These are phyloP conservation scores for Boletus vinaceobasis DNA, from an alignment of 768 basidiomycete species.

Conservation along the genomic window DNA sequence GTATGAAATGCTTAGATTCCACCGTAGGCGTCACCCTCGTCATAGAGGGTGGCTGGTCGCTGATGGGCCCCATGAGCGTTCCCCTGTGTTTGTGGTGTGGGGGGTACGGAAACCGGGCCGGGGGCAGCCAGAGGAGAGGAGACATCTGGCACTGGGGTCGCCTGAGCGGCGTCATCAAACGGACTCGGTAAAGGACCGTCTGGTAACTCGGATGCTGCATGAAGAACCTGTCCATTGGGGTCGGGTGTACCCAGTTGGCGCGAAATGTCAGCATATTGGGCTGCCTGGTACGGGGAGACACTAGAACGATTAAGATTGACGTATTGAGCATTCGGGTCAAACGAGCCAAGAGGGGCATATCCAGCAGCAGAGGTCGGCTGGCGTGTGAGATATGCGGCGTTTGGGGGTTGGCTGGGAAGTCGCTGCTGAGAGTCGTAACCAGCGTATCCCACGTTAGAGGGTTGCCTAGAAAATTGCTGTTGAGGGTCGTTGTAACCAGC, in stretches of 20 bases:
- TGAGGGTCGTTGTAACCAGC: conserved; percentile 27
- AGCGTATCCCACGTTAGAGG: conserved; percentile 15
- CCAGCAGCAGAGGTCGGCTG: conserved; percentile 15
- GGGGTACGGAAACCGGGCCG: conserved; percentile 6
- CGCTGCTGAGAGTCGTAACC: conserved; percentile 29
- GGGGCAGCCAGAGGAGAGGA: conserved; percentile 31
- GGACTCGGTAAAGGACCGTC: conserved; percentile 26
- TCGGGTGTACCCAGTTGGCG: conserved; percentile 43
- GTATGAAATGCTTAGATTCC: conserved; percentile 46
- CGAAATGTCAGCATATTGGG: conserved; percentile 71
- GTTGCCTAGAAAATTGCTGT: conserved; percentile 21
- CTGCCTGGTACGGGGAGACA: conserved; percentile 71
- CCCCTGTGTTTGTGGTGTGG: conserved; percentile 8
- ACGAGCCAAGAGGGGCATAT: conserved; percentile 11
- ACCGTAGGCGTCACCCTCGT: conserved; percentile 66
- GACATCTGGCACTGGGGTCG: conserved; percentile 13
- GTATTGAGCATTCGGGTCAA: conserved; percentile 43
- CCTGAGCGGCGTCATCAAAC: conserved; percentile 22
- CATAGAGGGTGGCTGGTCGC: conserved; percentile 51
- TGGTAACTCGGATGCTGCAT: conserved; percentile 13
- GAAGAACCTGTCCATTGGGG: conserved; percentile 20
- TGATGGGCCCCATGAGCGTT: conserved; percentile 21
- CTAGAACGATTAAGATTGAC: conserved; percentile 65
- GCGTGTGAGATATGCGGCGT: conserved; percentile 19
- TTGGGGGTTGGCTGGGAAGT: conserved; percentile 24